Percentiles rank a stretch among this genome's conserved stretches.
These are phyloP conservation scores for Glomus cerebriforme DNA, from an alignment of 192 early-diverging fungal genomes.

Conservation along the genomic window DNA sequence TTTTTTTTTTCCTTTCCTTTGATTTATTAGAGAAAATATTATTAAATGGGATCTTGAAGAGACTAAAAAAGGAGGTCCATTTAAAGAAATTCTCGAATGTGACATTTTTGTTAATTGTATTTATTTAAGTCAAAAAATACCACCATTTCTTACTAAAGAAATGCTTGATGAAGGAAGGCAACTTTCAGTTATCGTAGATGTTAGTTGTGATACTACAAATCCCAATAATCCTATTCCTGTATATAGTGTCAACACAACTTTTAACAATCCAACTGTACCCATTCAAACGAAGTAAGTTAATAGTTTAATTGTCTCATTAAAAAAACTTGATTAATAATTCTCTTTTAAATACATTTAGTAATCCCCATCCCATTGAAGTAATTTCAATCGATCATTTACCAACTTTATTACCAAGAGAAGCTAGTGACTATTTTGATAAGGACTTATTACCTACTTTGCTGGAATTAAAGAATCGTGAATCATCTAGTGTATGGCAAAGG, in stretches of 20 bases:
- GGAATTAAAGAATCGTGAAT: slow-evolving; percentile 62
- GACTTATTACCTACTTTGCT: slow-evolving; percentile 88
- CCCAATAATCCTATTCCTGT: slow-evolving; percentile 97
- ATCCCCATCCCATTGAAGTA: slow-evolving; percentile 76
- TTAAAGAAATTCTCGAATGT: slow-evolving; percentile 80
- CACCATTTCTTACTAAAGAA: slow-evolving; percentile 89
- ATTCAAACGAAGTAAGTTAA: slow-evolving; percentile 58
- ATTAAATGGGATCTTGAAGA: slow-evolving; percentile 96
- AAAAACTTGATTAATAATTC: neutral
- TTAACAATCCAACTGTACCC: slow-evolving; percentile 84
- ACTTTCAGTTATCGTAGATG: slow-evolving; percentile 88
- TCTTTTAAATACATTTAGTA: slow-evolving; percentile 40
- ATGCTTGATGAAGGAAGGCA: slow-evolving; percentile 71
- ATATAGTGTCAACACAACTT: slow-evolving; percentile 90
- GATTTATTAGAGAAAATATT: slow-evolving; percentile 60
- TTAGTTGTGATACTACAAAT: slow-evolving; percentile 96
- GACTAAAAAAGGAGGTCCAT: slow-evolving; percentile 91
- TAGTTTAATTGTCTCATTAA: neutral
- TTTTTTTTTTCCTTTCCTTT: no score
- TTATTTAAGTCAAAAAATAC: slow-evolving; percentile 90
- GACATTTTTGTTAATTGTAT: slow-evolving; percentile 99
- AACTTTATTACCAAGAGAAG: slow-evolving; percentile 89
- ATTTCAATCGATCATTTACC: slow-evolving; percentile 98
- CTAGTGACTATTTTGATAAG: slow-evolving; percentile 81
- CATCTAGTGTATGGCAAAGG: slow-evolving; percentile 77